These are phyloP conservation scores for Termitomyces heimii DNA, from an alignment of 768 basidiomycete genomes.

Conservation along the genomic window DNA sequence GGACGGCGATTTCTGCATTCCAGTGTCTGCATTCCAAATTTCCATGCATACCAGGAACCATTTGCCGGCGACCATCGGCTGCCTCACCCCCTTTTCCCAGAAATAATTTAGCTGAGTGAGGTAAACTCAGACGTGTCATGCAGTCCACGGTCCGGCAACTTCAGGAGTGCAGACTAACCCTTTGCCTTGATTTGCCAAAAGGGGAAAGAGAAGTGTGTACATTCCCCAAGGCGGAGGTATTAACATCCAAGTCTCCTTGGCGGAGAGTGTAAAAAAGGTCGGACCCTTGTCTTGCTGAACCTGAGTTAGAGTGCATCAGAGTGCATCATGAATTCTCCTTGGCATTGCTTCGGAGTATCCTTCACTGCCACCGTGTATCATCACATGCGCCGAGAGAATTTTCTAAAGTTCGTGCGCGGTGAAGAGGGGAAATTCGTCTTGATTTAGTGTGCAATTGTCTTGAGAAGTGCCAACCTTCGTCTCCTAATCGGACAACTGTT, in stretches of 20 bases:
- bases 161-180: conserved; percentile 1
- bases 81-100: not conserved
- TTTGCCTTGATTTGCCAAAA: conserved; percentile 7
- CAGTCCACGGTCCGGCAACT: conserved; percentile 8
- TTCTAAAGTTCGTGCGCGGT: not conserved
- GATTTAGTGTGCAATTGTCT: conserved; percentile 9
- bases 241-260: conserved; percentile 9
- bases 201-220: conserved; percentile 6
- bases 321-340: not conserved
- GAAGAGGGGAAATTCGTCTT: conserved; percentile 11
- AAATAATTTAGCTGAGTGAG: conserved; percentile 1
- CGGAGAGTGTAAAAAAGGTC: conserved; percentile 10
- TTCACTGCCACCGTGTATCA: conserved; percentile 28
- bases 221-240: conserved; percentile 11
- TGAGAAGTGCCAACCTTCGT: not conserved
- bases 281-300: not conserved
- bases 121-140: conserved; percentile 7
- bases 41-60: not conserved
- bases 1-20: not conserved
- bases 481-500: conserved; percentile 5
- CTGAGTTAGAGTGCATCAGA: not conserved
- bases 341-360: conserved; percentile 26
- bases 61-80: not conserved
- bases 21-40: not conserved
- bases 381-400: conserved; percentile 9